A percentile compares a stretch with the other conserved stretches of the same genome.
Evolutionary conservation across 139 green algal species (phyloP).

Genomic region (Chlamydomonas schloesseri): DNA sequence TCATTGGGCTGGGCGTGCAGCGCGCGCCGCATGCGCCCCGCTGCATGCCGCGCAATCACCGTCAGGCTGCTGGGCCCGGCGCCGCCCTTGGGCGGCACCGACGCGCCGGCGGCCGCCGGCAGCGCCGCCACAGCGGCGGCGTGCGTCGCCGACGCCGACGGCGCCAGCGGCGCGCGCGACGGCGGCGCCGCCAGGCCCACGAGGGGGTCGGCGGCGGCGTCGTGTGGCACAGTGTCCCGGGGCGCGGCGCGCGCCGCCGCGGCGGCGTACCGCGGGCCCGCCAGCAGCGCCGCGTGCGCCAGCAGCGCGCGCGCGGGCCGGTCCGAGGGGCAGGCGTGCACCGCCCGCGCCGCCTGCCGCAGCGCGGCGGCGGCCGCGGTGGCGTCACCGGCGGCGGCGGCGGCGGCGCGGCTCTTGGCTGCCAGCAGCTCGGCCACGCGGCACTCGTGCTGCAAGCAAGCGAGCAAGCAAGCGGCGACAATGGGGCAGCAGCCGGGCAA

Average conservation of each 20-base stretch:
- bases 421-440: slow-evolving; percentile 34
- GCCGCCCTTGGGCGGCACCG: too few species aligned
- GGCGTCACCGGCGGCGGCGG: neutral
- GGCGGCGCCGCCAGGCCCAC: neutral
- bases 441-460: slow-evolving; percentile 35
- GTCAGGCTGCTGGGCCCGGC: neutral
- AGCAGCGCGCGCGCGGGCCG: slow-evolving; percentile 6
- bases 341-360: slow-evolving; percentile 35
- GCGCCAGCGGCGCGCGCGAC: neutral
- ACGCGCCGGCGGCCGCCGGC: neutral
- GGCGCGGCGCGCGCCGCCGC: slow-evolving; percentile 28
- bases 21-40: slow-evolving; percentile 17
- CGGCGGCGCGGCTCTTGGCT: slow-evolving; percentile 28
- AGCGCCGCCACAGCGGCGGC: neutral
- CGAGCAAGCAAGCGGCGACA: too few species aligned
- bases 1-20: slow-evolving; percentile 14
- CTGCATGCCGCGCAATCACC: neutral
- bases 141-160: slow-evolving; percentile 9
- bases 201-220: neutral
- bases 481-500: too few species aligned
- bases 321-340: slow-evolving; percentile 50
- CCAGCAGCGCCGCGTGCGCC: neutral
- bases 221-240: neutral
- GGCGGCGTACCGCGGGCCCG: neutral
- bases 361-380: neutral